Evolutionary conservation across 345 rosid genomes (phyloP), one percentile per base, ranked within the genome.

Genomic region (Gossypium stocksii): DNA sequence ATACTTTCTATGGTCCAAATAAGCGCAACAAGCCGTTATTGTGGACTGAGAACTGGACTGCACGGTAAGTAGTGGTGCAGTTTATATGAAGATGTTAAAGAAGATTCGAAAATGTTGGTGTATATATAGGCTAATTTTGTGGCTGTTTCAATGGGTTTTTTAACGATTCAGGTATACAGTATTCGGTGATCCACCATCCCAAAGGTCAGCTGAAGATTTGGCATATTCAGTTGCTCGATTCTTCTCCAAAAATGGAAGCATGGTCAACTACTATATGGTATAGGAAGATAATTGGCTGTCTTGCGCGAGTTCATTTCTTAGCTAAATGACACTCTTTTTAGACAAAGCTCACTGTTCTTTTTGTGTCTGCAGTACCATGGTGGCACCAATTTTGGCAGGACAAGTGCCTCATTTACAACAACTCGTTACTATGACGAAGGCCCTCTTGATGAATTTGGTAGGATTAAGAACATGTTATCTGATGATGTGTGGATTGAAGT

Each of bases 11-110:
- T 8, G 98, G 99, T 69, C 98, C 98, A 11, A 96, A 93, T 78
- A 83, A 14, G 59, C 89, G 88, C 1, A 13, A 89, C 83, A 95
- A 95, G 75, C 99, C 99, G 25, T 49, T 82, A 46, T 27, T 96
- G 17, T 96, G 98, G 99, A 96, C 99, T 1, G 99, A 93, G 83
- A 96, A 96, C 73, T 96, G 99, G 98, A 96, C 98, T 71, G 91
- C 98, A 51, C 97, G 91, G 97, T 92, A 70, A 85, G 96, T 77
- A 2, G 3, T 48, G n/a, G 57, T 53, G 57, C 19, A 17, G 20
- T 17, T 53, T 53, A 17, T 16, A 53, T 9, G 48, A 64, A 64
- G 48, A 17, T 38, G 46, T 41, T 64, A 23, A 34, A 17, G 0
- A 34, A 16, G 38, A 3, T 34, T 17, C 56, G 2, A 27, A 46